These are phyloP conservation scores for Penicillium psychrosexuale DNA, from an alignment of 2,329 filamentous ascomycete genomes.

Conservation along the genomic window DNA sequence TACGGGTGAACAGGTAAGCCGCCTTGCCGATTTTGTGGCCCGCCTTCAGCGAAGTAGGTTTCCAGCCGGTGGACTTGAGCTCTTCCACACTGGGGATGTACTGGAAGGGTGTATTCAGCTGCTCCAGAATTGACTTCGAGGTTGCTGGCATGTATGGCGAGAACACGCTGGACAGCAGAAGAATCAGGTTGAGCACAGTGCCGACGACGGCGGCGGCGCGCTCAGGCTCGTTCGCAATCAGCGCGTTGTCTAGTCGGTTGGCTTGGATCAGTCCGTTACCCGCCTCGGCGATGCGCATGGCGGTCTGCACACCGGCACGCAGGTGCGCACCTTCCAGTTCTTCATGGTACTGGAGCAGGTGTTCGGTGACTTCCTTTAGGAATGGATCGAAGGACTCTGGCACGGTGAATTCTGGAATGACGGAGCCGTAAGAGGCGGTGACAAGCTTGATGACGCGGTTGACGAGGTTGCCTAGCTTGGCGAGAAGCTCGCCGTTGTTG, in stretches of 20 bases:
- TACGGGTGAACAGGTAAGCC: slow-evolving; percentile 75
- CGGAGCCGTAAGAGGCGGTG: slow-evolving; percentile 65
- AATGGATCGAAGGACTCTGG: slow-evolving; percentile 41
- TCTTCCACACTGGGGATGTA: slow-evolving; percentile 56
- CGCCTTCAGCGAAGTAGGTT: slow-evolving; percentile 56
- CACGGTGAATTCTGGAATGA: slow-evolving; percentile 41
- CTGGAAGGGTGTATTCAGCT: slow-evolving; percentile 62
- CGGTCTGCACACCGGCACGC: slow-evolving; percentile 53
- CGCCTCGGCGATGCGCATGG: slow-evolving; percentile 56
- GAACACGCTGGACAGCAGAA: slow-evolving; percentile 74
- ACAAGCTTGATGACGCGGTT: slow-evolving; percentile 71
- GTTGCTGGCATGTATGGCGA: slow-evolving; percentile 85
- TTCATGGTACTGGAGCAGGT: slow-evolving; percentile 55
- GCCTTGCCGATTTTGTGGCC: slow-evolving; percentile 81
- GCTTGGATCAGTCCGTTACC: slow-evolving; percentile 61
- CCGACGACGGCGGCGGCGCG: slow-evolving; percentile 65
- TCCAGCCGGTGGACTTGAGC: slow-evolving; percentile 61
- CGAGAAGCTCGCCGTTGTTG: slow-evolving; percentile 86
- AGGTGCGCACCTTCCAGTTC: slow-evolving; percentile 61
- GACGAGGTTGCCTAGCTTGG: slow-evolving; percentile 70
- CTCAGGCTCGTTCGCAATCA: slow-evolving; percentile 58
- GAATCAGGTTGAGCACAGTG: slow-evolving; percentile 77
- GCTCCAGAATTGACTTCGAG: slow-evolving; percentile 68
- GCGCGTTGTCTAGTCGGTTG: slow-evolving; percentile 59
- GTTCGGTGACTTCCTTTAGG: slow-evolving; percentile 49